Conservation (phyloP, 169 alveolate species). For the Perkinsus olseni region DNA sequence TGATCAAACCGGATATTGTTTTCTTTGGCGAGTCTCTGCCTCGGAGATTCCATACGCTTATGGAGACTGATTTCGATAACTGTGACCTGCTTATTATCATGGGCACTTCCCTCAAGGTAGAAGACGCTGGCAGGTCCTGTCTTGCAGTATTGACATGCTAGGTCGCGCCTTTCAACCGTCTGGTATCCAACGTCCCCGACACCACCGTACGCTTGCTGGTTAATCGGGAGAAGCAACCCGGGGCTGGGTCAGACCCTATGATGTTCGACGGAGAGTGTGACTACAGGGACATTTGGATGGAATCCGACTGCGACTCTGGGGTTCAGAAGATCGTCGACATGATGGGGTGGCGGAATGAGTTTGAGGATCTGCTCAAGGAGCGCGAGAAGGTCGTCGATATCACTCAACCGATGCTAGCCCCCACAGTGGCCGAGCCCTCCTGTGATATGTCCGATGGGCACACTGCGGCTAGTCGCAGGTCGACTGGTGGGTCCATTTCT, state of each 20-base stretch:
- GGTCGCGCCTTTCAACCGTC: conserved; percentile 3
- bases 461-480: neutral
- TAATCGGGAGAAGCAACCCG: neutral
- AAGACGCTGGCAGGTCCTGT: conserved; percentile 40
- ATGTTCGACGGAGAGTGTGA: neutral
- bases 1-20: conserved; percentile 65
- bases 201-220: neutral
- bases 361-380: neutral
- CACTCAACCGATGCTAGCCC: neutral
- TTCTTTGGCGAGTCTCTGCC: conserved; percentile 72
- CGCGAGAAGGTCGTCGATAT: neutral
- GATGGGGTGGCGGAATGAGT: conserved; percentile 8
- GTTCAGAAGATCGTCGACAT: neutral
- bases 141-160: neutral
- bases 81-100: conserved; percentile 57
- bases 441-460: neutral
- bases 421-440: neutral
- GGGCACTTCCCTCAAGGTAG: conserved; percentile 65
- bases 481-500: neutral
- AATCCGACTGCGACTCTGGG: neutral
- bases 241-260: neutral
- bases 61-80: conserved; percentile 16
- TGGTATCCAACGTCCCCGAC: neutral
- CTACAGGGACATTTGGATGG: neutral
- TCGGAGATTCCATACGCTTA: conserved; percentile 31